Percentiles rank a stretch among this genome's conserved stretches.
phyloP scores from a whole-genome alignment of 768 basidiomycete genomes.

The Dioszegia crocea region DNA sequence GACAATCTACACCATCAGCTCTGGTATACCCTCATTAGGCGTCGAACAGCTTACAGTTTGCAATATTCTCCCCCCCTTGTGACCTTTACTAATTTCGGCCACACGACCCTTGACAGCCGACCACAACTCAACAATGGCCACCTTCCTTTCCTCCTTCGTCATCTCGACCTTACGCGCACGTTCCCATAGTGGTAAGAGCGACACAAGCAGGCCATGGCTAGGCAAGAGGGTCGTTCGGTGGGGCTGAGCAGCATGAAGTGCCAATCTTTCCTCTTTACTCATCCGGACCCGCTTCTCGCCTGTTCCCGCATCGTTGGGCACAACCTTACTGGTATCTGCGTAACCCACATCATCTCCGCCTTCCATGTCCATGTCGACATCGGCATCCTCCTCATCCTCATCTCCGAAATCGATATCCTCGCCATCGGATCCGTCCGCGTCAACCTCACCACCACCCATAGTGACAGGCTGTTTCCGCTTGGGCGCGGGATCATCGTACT shows the following conservation, averaged over 20 bases:
- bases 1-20: constrained; percentile 54
- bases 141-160: constrained; percentile 65
- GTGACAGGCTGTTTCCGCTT: constrained; percentile 35
- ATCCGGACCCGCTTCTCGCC: constrained; percentile 29
- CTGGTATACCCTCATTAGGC: not conserved
- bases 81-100: constrained; percentile 81
- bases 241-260: constrained; percentile 47
- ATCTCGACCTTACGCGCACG: constrained; percentile 51
- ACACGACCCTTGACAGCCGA: constrained; percentile 71
- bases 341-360: constrained; percentile 28
- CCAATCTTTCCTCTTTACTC: constrained; percentile 42
- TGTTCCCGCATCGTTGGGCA: constrained; percentile 4
- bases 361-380: constrained; percentile 27
- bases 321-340: constrained; percentile 10
- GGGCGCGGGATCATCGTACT: constrained; percentile 6
- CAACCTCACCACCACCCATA: constrained; percentile 26
- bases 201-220: constrained; percentile 45
- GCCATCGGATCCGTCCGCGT: constrained; percentile 9
- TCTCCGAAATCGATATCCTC: constrained; percentile 23
- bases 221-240: constrained; percentile 47
- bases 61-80: constrained; percentile 69
- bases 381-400: constrained; percentile 21
- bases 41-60: constrained; percentile 58
- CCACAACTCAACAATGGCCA: constrained; percentile 71
- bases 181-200: constrained; percentile 47